Conservation (phyloP, 352 stramenopile species). For the Lagenidium sp. region DNA sequence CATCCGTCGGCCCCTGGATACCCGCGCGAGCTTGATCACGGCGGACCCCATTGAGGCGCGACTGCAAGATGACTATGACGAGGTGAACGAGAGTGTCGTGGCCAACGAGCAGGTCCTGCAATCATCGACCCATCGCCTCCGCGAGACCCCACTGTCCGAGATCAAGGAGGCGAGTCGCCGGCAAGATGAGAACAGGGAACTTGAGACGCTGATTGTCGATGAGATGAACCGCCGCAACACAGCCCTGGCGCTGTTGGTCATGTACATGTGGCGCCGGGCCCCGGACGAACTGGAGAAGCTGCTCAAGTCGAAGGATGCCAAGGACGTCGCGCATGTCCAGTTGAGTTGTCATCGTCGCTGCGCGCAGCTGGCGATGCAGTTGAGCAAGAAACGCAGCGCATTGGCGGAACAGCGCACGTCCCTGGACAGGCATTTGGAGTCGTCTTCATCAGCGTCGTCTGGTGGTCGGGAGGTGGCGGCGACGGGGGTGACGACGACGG, state of each 20-base stretch:
- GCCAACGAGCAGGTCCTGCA: conserved; percentile 26
- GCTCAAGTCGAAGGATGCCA: neutral
- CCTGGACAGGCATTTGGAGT: neutral
- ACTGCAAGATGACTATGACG: conserved; percentile 6
- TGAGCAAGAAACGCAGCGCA: neutral
- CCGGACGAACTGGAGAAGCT: neutral
- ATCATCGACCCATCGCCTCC: conserved; percentile 15
- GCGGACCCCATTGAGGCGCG: conserved; percentile 10
- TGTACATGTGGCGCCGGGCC: conserved; percentile 15
- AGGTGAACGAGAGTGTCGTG: conserved; percentile 6
- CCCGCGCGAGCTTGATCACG: too few species aligned
- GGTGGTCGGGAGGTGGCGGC: too few species aligned
- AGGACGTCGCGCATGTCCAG: conserved; percentile 1
- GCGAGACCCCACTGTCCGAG: conserved; percentile 14
- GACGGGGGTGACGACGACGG: too few species aligned
- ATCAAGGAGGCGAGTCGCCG: conserved; percentile 14
- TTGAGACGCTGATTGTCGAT: conserved; percentile 19
- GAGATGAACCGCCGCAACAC: conserved; percentile 26
- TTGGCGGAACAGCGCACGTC: neutral
- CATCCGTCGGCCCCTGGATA: too few species aligned
- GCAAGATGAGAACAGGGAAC: conserved; percentile 25
- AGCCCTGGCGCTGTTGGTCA: conserved; percentile 28
- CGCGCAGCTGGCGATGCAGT: neutral
- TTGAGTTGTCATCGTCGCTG: neutral
- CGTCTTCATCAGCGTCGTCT: too few species aligned